phyloP scores from a whole-genome alignment of 495 filamentous ascomycete genomes.

The Aspergillus funiculosus region DNA sequence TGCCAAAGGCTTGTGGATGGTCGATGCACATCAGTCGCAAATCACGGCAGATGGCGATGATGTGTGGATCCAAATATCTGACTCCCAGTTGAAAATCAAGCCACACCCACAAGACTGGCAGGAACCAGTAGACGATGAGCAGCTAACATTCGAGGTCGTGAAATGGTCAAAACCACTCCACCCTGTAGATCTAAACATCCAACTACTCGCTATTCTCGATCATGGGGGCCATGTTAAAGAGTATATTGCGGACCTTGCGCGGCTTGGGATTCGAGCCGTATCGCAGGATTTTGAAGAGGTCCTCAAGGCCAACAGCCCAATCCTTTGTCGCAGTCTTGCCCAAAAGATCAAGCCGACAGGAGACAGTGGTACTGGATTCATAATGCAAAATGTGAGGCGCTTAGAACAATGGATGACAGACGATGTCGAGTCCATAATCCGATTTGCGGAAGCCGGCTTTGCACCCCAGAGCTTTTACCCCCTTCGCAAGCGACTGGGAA shows the following conservation, averaged over 20 bases:
- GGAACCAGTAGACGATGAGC: slow-evolving; percentile 34
- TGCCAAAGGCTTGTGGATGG: slow-evolving; percentile 87
- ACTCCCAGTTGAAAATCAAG: slow-evolving; percentile 75
- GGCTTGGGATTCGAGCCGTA: slow-evolving; percentile 46
- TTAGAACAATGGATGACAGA: slow-evolving; percentile 35
- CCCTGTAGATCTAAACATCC: slow-evolving; percentile 64
- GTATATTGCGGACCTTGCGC: slow-evolving; percentile 54
- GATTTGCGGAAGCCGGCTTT: slow-evolving; percentile 56
- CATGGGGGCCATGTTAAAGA: slow-evolving; percentile 55
- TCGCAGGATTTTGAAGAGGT: slow-evolving; percentile 53
- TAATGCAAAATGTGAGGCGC: slow-evolving; percentile 21
- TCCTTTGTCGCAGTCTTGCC: slow-evolving; percentile 33
- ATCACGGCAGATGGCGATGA: slow-evolving; percentile 30
- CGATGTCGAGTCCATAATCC: slow-evolving; percentile 33
- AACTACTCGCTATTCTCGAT: slow-evolving; percentile 71
- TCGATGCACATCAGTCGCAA: slow-evolving; percentile 43
- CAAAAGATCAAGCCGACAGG: slow-evolving; percentile 33
- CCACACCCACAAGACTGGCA: slow-evolving; percentile 48
- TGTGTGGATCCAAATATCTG: slow-evolving; percentile 70
- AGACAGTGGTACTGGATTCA: slow-evolving; percentile 18
- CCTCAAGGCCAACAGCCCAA: slow-evolving; percentile 37
- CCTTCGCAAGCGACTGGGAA: slow-evolving; percentile 52
- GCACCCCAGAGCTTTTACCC: slow-evolving; percentile 51
- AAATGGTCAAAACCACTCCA: slow-evolving; percentile 55
- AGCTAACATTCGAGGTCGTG: slow-evolving; percentile 70